Base-by-base conservation (phyloP, 305 asterid species). In the Rubia peregrina region DNA sequence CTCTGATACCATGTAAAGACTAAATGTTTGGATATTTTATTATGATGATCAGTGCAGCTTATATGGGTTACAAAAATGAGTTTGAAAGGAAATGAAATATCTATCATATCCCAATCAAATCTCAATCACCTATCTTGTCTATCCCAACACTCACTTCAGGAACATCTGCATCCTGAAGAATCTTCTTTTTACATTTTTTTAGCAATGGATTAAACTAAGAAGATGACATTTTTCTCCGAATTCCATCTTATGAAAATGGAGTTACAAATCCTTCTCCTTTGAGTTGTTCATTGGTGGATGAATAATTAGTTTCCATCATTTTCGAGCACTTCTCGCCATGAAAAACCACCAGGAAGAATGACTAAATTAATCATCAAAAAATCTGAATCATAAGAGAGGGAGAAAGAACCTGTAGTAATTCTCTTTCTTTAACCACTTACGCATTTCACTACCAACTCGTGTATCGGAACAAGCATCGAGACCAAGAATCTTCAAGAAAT, bases 151-250 rank as follows among this genome's bases (percentile, higher is more conserved):
- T n/a, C 38, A 26, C 30, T 70, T 80, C 71, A 6, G 98, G 98
- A 68, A 93, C 85, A 75, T 93, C 95, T 74, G 85, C 86, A 70
- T 90, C 95, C 70, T 79, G 89, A 4, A 93, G 86, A 49, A 90
- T 81, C 74, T 85, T 85, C 75, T 86, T 89, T 72, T 81, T 87
- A 24, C 98, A 97, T 74, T 14, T 77, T 71, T 79, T 85, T 95
- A 93, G 83, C 81, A 93, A 71, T 16, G 94, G 88, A 79, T 89
- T 93, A 83, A 93, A 62, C 98, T 96, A 93, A 95, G 91, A 88
- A 76, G 90, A 93, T 6, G 92, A 84, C 67, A 80, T 75, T 63
- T 57, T 83, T 74, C 88, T 87, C 69, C 84, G 73, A 71, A 77
- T 38, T 5, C 89, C 84, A 16, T 95, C 90, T 62, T 77, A 76